Percentiles rank a stretch among this genome's conserved stretches.
These are phyloP conservation scores for Cyclotella baltica DNA, from an alignment of 108 stramenopile species.

Conservation along the genomic window DNA sequence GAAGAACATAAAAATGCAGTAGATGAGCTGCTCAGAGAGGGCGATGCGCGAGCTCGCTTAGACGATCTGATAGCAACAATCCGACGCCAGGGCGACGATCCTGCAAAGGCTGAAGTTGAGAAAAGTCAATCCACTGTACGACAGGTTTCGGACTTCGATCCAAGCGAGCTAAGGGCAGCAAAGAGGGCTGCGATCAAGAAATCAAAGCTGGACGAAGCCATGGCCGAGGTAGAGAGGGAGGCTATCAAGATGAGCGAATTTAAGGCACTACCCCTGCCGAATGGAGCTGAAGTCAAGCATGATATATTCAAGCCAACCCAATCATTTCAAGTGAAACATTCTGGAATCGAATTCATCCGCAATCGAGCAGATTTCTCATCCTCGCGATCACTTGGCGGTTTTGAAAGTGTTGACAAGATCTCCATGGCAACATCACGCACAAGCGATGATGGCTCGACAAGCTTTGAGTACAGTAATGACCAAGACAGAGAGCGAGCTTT, in stretches of 20 bases:
- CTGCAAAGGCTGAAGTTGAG: not conserved
- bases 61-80: conserved; percentile 17
- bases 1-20: not conserved
- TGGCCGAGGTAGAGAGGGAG: conserved; percentile 22
- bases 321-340: conserved; percentile 37
- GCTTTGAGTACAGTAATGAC: conserved; percentile 19
- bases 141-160: conserved; percentile 27
- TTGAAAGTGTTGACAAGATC: conserved; percentile 12
- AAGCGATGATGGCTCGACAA: not conserved
- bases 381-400: conserved; percentile 19
- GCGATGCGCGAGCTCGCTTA: conserved; percentile 16
- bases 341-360: conserved; percentile 24
- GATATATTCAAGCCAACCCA: conserved; percentile 34
- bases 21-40: conserved; percentile 13
- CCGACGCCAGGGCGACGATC: conserved; percentile 17
- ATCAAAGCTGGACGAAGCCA: conserved; percentile 24
- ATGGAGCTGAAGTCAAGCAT: conserved; percentile 28
- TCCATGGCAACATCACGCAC: conserved; percentile 27
- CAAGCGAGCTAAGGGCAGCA: conserved; percentile 27
- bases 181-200: conserved; percentile 34
- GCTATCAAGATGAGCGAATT: conserved; percentile 18
- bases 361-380: conserved; percentile 13
- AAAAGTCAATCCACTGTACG: conserved; percentile 3
- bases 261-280: conserved; percentile 37
- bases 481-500: conserved; percentile 28